A percentile compares a stretch with the other conserved stretches of the same genome.
These are phyloP conservation scores for Lipomyces starkeyi DNA, from an alignment of 805 yeast genomes.

Conservation along the genomic window DNA sequence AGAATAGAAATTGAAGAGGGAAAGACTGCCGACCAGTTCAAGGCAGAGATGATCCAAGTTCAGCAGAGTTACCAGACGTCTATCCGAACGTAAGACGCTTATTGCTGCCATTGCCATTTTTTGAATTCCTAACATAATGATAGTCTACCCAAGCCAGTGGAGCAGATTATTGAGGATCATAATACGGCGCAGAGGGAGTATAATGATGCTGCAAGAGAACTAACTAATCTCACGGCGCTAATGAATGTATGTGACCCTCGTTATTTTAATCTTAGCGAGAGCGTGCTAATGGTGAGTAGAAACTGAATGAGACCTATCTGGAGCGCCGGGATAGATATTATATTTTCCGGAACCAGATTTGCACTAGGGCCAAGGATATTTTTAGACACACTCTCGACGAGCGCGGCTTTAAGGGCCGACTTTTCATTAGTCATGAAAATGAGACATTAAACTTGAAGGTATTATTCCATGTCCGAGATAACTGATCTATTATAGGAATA, in stretches of 20 bases:
- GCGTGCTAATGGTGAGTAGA: not conserved
- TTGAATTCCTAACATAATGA: not conserved
- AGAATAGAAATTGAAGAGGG: slow-evolving; percentile 10
- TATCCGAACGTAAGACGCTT: not conserved
- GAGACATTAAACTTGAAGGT: slow-evolving; percentile 42
- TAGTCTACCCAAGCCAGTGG: slow-evolving; percentile 27
- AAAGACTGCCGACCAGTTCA: slow-evolving; percentile 4
- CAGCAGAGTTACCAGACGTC: not conserved
- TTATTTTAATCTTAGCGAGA: not conserved
- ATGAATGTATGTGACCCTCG: slow-evolving; percentile 3
- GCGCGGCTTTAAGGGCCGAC: slow-evolving; percentile 75
- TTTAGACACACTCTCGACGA: slow-evolving; percentile 50
- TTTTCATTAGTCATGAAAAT: slow-evolving; percentile 62
- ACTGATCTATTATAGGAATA: not conserved
- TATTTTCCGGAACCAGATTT: slow-evolving; percentile 36
- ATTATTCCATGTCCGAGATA: not conserved
- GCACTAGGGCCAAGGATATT: slow-evolving; percentile 36
- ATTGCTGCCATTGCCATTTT: not conserved
- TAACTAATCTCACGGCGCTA: slow-evolving; percentile 16
- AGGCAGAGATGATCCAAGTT: slow-evolving; percentile 9
- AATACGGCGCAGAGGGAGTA: slow-evolving; percentile 19
- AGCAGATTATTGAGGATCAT: slow-evolving; percentile 31
- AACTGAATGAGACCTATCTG: slow-evolving; percentile 18
- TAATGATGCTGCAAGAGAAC: slow-evolving; percentile 26
- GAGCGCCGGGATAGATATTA: slow-evolving; percentile 32